Evolutionary conservation across 2,329 filamentous ascomycete genomes (phyloP).

Genomic region (Sporothrix mexicana): DNA sequence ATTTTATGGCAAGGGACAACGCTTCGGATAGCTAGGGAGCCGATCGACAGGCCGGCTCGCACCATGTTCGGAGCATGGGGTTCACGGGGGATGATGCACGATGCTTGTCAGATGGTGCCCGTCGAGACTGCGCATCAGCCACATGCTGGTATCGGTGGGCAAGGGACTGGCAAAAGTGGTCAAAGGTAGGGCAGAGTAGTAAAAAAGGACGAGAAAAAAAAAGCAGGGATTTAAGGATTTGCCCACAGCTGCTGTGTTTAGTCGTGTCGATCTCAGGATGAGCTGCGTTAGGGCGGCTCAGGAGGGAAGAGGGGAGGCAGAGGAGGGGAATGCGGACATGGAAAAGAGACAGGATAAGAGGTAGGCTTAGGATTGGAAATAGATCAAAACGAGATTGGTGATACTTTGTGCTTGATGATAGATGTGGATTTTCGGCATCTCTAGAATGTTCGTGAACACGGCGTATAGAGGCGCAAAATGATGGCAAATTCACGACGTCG

Average conservation of each 20-base stretch:
- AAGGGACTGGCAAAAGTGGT: not conserved
- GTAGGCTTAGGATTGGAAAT: not conserved
- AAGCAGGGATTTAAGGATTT: constrained; percentile 1
- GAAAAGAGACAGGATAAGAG: not conserved
- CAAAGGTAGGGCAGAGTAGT: not conserved
- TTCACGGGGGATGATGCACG: not conserved
- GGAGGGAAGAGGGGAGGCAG: not conserved
- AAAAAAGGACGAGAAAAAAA: not conserved
- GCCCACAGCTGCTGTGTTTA: constrained; percentile 4
- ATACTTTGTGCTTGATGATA: not conserved
- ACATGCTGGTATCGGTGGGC: not conserved
- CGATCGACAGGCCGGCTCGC: constrained; percentile 5
- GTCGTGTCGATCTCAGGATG: constrained; percentile 22
- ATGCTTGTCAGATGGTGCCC: not conserved
- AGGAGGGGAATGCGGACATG: not conserved
- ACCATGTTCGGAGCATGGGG: not conserved
- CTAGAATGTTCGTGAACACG: not conserved
- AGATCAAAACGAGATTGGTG: not conserved
- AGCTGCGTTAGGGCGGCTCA: constrained; percentile 3
- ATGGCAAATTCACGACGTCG: not conserved
- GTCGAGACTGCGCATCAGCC: not conserved
- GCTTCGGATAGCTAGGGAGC: constrained; percentile 13
- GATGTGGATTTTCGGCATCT: not conserved
- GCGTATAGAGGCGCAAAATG: not conserved
- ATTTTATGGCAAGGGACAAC: not conserved